phyloP scores from a whole-genome alignment of 495 filamentous ascomycete species.

The Talaromyces trachyspermus region DNA sequence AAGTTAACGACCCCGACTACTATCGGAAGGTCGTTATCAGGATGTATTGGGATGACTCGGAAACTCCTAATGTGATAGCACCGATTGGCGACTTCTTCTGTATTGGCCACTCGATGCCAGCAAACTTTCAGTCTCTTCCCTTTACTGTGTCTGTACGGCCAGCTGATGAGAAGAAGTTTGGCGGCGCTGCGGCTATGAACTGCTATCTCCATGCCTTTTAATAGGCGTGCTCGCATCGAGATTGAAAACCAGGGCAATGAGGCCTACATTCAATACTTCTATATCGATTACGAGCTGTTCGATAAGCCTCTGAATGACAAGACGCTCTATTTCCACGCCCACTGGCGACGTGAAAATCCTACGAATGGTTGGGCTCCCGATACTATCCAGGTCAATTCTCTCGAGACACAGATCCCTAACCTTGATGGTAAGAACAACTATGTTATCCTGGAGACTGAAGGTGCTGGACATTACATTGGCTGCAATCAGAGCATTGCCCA shows the following conservation, averaged over 20 bases:
- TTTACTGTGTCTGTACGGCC: conserved; percentile 16
- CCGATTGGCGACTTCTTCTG: conserved; percentile 20
- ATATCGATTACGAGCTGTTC: conserved; percentile 20
- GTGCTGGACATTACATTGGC: conserved; percentile 15
- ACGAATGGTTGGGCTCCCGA: conserved; percentile 18
- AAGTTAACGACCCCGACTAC: conserved; percentile 18
- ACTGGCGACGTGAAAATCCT: conserved; percentile 18
- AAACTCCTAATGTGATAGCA: conserved; percentile 15
- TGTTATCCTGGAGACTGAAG: conserved; percentile 13
- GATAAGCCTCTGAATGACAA: conserved; percentile 13
- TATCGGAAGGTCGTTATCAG: conserved; percentile 21
- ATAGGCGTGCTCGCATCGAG: conserved; percentile 16
- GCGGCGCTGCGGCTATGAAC: conserved; percentile 16
- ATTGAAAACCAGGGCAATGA: conserved; percentile 15
- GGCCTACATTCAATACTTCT: conserved; percentile 20
- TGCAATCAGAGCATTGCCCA: conserved; percentile 18
- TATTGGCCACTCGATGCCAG: conserved; percentile 14
- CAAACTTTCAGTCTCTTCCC: conserved; percentile 17
- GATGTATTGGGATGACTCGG: conserved; percentile 14
- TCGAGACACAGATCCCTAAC: conserved; percentile 4
- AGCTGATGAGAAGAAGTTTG: conserved; percentile 17
- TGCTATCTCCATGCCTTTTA: conserved; percentile 19
- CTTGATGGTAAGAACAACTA: conserved; percentile 4
- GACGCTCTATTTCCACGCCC: conserved; percentile 19
- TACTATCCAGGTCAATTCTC: background rate